These are phyloP conservation scores for Tinospora cordifolia DNA, from an alignment of 164 flowering plant species.

Conservation along the genomic window DNA sequence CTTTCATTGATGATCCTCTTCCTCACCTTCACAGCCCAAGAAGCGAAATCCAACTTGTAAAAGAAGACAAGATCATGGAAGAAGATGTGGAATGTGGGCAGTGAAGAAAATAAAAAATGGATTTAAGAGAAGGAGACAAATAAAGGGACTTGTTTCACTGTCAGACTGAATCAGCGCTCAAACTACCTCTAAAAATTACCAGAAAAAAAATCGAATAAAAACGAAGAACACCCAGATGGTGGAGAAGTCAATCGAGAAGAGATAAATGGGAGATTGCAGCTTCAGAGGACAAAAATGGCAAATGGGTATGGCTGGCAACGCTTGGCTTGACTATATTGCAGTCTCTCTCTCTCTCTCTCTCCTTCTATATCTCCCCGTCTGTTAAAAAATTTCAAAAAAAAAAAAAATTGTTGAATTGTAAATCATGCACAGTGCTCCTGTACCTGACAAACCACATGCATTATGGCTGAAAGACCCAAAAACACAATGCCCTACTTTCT, in stretches of 20 bases:
- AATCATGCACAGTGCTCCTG: background rate
- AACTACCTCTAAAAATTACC: background rate
- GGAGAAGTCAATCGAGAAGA: background rate
- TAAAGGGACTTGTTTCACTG: constrained; percentile 22
- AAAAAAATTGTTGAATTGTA: background rate
- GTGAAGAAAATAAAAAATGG: constrained; percentile 5
- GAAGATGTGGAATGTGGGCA: constrained; percentile 22
- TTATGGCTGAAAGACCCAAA: background rate
- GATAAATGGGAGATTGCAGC: background rate
- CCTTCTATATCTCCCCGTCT: no score
- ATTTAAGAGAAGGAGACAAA: constrained; percentile 10
- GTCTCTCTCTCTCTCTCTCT: background rate
- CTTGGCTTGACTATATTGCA: constrained; percentile 20
- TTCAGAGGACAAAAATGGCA: background rate
- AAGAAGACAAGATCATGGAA: constrained; percentile 16
- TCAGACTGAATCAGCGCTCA: constrained; percentile 11
- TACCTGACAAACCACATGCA: constrained; percentile 10
- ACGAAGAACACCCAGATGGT: background rate
- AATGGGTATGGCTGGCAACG: constrained; percentile 19
- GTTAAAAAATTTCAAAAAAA: no score
- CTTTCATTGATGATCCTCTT: background rate
- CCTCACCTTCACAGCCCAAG: constrained; percentile 13
- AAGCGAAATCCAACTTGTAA: background rate
- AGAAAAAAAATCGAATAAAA: background rate
- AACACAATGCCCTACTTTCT: background rate